These are phyloP conservation scores for Capsicum chinense DNA, from an alignment of 257 asterid genomes.

Conservation along the genomic window DNA sequence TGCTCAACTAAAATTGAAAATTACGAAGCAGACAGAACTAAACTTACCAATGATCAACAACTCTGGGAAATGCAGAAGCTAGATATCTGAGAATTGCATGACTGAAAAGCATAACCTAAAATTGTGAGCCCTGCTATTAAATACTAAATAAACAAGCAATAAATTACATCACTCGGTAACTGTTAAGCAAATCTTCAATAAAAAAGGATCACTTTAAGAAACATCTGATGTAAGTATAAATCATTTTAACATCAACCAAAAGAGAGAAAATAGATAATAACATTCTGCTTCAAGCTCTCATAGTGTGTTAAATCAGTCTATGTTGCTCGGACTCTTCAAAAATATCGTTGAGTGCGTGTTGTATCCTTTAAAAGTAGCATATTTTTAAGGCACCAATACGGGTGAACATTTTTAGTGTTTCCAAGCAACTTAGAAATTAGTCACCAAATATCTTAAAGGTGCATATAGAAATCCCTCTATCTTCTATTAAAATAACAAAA, in stretches of 20 bases:
- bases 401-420: no score
- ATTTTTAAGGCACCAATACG: no score
- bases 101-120: conserved; percentile 47
- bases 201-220: neutral
- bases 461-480: no score
- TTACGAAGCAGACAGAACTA: neutral
- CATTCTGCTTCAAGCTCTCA: neutral
- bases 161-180: neutral
- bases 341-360: no score
- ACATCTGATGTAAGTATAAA: neutral
- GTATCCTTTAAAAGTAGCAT: no score
- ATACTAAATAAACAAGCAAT: neutral
- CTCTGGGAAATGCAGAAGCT: conserved; percentile 72
- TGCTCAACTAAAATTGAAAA: neutral
- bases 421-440: no score
- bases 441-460: no score
- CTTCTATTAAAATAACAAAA: no score
- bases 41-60: conserved; percentile 94
- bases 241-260: neutral
- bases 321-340: no score
- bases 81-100: conserved; percentile 85
- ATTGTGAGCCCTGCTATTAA: neutral
- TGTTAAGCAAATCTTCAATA: neutral
- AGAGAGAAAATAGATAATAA: neutral
- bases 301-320: neutral